These are phyloP conservation scores for Quercus rubra DNA, from an alignment of 306 rosid genomes.

Conservation along the genomic window DNA sequence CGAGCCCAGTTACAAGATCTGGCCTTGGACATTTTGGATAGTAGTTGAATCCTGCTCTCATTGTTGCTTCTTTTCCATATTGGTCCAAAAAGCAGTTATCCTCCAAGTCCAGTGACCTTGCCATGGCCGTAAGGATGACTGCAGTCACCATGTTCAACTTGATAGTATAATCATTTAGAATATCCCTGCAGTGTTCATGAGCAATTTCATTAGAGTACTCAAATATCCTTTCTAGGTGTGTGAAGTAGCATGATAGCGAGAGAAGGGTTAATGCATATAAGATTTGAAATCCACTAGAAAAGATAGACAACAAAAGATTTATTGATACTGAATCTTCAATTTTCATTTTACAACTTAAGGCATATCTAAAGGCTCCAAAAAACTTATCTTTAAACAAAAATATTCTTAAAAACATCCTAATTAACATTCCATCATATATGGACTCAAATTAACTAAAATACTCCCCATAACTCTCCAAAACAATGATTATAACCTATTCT, in stretches of 20 bases:
- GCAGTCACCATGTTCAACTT: conserved; percentile 33
- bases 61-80: conserved; percentile 37
- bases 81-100: conserved; percentile 52
- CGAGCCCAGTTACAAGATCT: conserved; percentile 56
- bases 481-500: too few relatives aligned
- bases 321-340: neutral
- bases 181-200: conserved; percentile 38
- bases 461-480: too few relatives aligned
- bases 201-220: neutral
- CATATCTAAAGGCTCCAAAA: too few relatives aligned
- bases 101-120: conserved; percentile 63
- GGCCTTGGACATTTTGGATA: conserved; percentile 70
- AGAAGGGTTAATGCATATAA: too few relatives aligned
- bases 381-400: too few relatives aligned
- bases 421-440: too few relatives aligned
- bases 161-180: conserved; percentile 41
- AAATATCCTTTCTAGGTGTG: neutral
- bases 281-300: too few relatives aligned
- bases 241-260: too few relatives aligned
- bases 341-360: neutral
- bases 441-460: too few relatives aligned
- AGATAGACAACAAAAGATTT: too few relatives aligned
- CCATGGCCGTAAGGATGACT: conserved; percentile 62
- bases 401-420: too few relatives aligned
- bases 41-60: conserved; percentile 55